A percentile compares a stretch with the other conserved stretches of the same genome.
These are phyloP conservation scores for Phaeotremella fagi DNA, from an alignment of 768 basidiomycete species.

Conservation along the genomic window DNA sequence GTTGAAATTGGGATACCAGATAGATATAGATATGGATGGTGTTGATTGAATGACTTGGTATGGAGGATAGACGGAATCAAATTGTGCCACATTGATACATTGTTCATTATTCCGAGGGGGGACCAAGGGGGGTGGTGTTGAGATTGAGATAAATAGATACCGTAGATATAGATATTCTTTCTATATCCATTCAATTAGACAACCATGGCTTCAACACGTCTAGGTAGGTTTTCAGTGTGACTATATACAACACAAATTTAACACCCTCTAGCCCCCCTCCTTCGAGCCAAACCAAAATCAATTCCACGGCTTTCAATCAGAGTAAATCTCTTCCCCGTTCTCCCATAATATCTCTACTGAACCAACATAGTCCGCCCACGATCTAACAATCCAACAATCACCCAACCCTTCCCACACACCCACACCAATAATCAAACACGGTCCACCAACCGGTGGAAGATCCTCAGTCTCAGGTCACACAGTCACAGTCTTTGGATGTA, in stretches of 20 bases:
- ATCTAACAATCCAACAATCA: conserved; percentile 35
- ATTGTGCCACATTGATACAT: conserved; percentile 30
- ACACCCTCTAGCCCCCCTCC: conserved; percentile 24
- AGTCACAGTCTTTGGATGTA: conserved; percentile 94
- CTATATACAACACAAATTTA: background rate
- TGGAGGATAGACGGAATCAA: conserved; percentile 15
- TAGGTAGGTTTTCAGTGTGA: conserved; percentile 13
- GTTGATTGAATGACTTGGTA: no score
- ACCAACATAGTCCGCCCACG: conserved; percentile 38
- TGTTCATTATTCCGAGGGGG: no score
- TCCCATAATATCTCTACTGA: no score
- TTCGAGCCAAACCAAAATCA: conserved; percentile 20
- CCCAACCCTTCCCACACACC: conserved; percentile 16
- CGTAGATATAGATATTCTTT: background rate
- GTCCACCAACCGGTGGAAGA: conserved; percentile 60
- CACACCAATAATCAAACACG: conserved; percentile 64
- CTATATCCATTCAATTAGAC: no score
- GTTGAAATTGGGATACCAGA: no score
- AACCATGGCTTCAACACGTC: conserved; percentile 21
- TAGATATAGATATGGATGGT: background rate
- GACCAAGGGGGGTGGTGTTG: background rate
- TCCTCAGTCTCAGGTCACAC: conserved; percentile 80
- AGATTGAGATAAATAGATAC: background rate
- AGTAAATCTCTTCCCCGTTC: conserved; percentile 19
- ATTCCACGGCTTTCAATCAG: conserved; percentile 16